These are phyloP conservation scores for Aspergillus tamarii DNA, from an alignment of 2,329 filamentous ascomycete species.

Conservation along the genomic window DNA sequence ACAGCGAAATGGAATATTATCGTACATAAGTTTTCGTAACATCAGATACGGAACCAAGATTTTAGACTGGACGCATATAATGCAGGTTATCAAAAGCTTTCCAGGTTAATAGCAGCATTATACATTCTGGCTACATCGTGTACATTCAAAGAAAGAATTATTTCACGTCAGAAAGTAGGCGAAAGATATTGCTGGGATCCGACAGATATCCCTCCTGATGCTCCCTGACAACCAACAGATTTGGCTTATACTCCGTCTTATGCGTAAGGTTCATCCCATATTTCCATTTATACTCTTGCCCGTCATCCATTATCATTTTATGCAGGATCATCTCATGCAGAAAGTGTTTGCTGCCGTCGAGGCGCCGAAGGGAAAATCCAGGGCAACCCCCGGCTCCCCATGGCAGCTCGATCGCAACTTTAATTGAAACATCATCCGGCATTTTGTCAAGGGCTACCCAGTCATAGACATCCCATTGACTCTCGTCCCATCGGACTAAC, in stretches of 20 bases:
- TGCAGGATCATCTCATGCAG: conserved; percentile 13
- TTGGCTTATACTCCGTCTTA: conserved; percentile 2
- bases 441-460: conserved; percentile 1
- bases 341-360: background rate
- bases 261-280: too few species aligned
- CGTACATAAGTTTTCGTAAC: too few species aligned
- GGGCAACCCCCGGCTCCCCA: background rate
- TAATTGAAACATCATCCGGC: conserved; percentile 8
- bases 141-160: background rate
- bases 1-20: too few species aligned
- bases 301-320: conserved; percentile 1
- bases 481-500: background rate
- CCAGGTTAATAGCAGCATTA: too few species aligned
- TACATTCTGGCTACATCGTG: too few species aligned
- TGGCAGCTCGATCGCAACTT: conserved; percentile 8
- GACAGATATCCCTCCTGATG: conserved; percentile 9
- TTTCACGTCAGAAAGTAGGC: conserved; percentile 8
- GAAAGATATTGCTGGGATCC: conserved; percentile 7
- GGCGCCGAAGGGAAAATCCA: conserved; percentile 12
- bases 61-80: too few species aligned
- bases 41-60: too few species aligned
- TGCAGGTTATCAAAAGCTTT: too few species aligned
- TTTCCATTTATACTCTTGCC: conserved; percentile 5
- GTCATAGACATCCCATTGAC: background rate
- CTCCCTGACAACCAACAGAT: conserved; percentile 6